These are phyloP conservation scores for Saccharomycopsis olivae DNA, from an alignment of 805 yeast species.

Conservation along the genomic window DNA sequence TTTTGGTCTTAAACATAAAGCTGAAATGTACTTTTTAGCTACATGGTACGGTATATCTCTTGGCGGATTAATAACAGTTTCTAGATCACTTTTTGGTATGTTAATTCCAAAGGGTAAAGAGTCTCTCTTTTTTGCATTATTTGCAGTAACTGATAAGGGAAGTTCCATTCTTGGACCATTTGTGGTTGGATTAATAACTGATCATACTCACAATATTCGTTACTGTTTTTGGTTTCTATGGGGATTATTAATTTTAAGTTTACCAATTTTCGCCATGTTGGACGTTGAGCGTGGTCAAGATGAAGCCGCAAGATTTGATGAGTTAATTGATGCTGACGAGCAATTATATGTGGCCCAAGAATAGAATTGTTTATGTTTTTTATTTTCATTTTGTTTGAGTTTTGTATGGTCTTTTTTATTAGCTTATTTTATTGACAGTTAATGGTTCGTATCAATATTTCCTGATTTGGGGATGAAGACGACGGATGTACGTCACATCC, in stretches of 20 bases:
- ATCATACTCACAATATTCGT: conserved; percentile 62
- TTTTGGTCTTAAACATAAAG: conserved; percentile 50
- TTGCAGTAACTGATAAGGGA: conserved; percentile 73
- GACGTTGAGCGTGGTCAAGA: conserved; percentile 52
- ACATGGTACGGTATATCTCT: conserved; percentile 67
- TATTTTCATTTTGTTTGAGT: not conserved
- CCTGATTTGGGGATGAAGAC: not conserved
- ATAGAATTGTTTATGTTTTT: not conserved
- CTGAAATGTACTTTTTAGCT: conserved; percentile 61
- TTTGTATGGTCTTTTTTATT: not conserved
- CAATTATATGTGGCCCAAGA: too few relatives aligned
- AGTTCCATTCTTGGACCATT: conserved; percentile 67
- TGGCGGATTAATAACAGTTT: conserved; percentile 63
- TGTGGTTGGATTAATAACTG: conserved; percentile 61
- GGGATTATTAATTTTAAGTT: conserved; percentile 38
- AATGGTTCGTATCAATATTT: not conserved
- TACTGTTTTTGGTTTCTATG: conserved; percentile 60
- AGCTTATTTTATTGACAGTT: not conserved
- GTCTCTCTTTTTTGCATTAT: conserved; percentile 64
- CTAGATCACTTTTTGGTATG: conserved; percentile 57
- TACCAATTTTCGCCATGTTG: conserved; percentile 45
- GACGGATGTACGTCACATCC: too few relatives aligned
- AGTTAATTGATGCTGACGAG: conserved; percentile 14
- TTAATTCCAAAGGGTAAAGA: conserved; percentile 70
- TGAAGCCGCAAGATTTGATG: conserved; percentile 38